Evolutionary conservation across 441 rosid genomes (phyloP).

Genomic region (Syzygium malaccense): DNA sequence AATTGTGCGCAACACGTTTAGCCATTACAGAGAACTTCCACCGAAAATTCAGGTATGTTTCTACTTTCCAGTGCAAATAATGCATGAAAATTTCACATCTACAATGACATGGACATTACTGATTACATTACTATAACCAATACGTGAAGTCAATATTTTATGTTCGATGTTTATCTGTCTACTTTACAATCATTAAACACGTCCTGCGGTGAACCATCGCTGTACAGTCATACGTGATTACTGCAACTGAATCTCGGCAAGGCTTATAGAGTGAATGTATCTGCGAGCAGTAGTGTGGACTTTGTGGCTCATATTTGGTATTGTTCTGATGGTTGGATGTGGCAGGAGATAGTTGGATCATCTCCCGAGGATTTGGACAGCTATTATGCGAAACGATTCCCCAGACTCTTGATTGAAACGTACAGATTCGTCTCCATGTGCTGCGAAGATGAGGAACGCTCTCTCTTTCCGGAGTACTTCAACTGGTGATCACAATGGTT

Average conservation of each 20-base stretch:
- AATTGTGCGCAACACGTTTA: constrained; percentile 77
- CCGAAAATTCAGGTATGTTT: constrained; percentile 61
- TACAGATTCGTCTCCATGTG: neutral
- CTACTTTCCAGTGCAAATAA: neutral
- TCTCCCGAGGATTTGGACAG: neutral
- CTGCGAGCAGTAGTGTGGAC: neutral
- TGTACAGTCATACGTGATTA: neutral
- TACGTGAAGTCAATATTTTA: neutral
- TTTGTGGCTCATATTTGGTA: neutral
- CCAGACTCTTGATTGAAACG: neutral
- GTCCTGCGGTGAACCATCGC: neutral
- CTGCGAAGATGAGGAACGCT: neutral
- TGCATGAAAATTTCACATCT: neutral
- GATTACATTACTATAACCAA: neutral
- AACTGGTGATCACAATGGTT: neutral
- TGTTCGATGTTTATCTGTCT: neutral
- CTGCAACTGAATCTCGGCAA: neutral
- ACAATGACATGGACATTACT: neutral
- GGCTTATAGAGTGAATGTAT: neutral
- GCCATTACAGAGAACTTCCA: constrained; percentile 87
- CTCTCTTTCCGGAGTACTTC: neutral
- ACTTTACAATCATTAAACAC: neutral
- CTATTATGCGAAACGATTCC: neutral
- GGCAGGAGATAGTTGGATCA: neutral
- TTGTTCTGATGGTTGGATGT: neutral